Evolutionary conservation across 495 filamentous ascomycete genomes (phyloP).

Genomic region (Tuber umbilicatum): DNA sequence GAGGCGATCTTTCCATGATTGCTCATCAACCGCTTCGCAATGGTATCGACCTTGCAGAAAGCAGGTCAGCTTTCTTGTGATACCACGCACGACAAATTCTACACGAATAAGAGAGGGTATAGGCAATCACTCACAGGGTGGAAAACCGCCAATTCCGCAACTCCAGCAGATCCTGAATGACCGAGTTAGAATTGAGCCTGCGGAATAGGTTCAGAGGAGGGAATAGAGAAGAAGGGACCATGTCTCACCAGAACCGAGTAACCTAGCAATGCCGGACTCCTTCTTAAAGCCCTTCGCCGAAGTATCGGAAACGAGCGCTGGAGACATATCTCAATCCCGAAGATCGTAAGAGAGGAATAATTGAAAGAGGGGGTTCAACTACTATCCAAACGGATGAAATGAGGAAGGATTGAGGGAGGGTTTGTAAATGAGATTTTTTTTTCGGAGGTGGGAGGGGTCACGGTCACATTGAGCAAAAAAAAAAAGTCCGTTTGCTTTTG

Average conservation of each 20-base stretch:
- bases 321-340: constrained; percentile 45
- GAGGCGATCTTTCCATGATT: constrained; percentile 58
- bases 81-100: background rate
- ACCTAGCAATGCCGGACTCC: constrained; percentile 78
- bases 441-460: background rate
- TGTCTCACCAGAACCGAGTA: constrained; percentile 79
- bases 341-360: background rate
- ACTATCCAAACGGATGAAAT: background rate
- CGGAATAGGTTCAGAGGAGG: background rate
- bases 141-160: constrained; percentile 93
- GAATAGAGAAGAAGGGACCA: background rate
- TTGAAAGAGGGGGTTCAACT: constrained; percentile 11
- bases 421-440: background rate
- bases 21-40: constrained; percentile 98
- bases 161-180: constrained; percentile 74
- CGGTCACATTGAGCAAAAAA: background rate
- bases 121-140: constrained; percentile 63
- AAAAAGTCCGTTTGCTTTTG: background rate
- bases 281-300: constrained; percentile 63
- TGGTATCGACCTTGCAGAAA: constrained; percentile 78
- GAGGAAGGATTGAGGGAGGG: background rate
- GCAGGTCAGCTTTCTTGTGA: constrained; percentile 16
- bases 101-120: constrained; percentile 14
- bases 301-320: constrained; percentile 43
- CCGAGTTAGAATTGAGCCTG: constrained; percentile 2